Conservation (phyloP, 2,329 filamentous ascomycete species). For the Diatrype stigma region DNA sequence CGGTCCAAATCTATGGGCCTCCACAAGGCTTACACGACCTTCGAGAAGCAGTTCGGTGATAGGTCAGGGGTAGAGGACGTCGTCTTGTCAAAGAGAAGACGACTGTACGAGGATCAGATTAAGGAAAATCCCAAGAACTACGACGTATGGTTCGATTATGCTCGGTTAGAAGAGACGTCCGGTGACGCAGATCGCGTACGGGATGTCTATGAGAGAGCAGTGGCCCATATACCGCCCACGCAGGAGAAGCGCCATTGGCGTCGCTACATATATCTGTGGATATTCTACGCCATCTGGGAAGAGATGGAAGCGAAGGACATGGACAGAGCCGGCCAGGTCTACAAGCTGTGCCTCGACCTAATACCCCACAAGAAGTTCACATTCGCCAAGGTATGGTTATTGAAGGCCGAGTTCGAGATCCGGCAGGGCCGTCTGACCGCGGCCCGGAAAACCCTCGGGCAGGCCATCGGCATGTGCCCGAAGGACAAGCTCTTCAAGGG, state of each 20-base stretch:
- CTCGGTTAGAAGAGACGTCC: conserved; percentile 80
- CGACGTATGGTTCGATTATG: conserved; percentile 95
- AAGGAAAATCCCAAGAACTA: conserved; percentile 96
- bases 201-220: conserved; percentile 92
- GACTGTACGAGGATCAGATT: conserved; percentile 91
- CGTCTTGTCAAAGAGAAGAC: conserved; percentile 85
- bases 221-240: conserved; percentile 90
- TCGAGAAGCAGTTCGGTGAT: conserved; percentile 97
- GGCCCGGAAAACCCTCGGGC: conserved; percentile 84
- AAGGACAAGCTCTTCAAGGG: conserved; percentile 94
- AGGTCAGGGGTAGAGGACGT: conserved; percentile 91
- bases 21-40: conserved; percentile 93
- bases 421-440: conserved; percentile 76
- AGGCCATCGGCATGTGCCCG: conserved; percentile 88
- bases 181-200: conserved; percentile 79
- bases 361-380: conserved; percentile 97
- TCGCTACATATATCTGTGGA: conserved; percentile 94
- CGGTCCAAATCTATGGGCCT: conserved; percentile 79
- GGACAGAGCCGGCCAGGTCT: conserved; percentile 80
- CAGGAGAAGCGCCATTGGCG: conserved; percentile 97
- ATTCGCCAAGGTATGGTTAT: conserved; percentile 92
- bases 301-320: conserved; percentile 79
- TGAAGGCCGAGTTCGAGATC: conserved; percentile 90
- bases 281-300: conserved; percentile 96
- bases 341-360: conserved; percentile 79